A percentile compares a stretch with the other conserved stretches of the same genome.
These are phyloP conservation scores for Mycogone perniciosa DNA, from an alignment of 2,329 filamentous ascomycete genomes.

Conservation along the genomic window DNA sequence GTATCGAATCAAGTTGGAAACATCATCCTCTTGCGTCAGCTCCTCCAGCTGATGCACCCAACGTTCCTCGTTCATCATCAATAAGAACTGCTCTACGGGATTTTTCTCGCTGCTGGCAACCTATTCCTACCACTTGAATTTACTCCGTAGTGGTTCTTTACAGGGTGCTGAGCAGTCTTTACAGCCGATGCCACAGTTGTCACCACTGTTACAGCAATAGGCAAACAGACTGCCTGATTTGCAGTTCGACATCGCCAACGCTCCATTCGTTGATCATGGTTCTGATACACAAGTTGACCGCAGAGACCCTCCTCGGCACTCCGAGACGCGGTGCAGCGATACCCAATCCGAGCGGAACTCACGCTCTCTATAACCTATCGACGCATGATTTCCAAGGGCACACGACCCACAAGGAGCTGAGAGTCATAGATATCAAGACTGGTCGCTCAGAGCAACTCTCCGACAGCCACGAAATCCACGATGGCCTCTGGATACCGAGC, in stretches of 20 bases:
- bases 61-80: too few species aligned
- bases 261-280: constrained; percentile 12
- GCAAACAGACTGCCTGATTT: too few species aligned
- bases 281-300: constrained; percentile 23
- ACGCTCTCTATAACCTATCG: constrained; percentile 35
- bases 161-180: too few species aligned
- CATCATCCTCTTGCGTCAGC: not conserved
- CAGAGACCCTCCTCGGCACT: constrained; percentile 26
- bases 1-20: not conserved
- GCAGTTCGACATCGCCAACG: too few species aligned
- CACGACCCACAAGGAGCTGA: constrained; percentile 27
- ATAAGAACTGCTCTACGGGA: too few species aligned
- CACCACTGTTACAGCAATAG: too few species aligned
- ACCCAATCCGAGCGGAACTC: constrained; percentile 34
- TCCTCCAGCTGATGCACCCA: not conserved
- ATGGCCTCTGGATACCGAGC: constrained; percentile 31
- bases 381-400: constrained; percentile 28
- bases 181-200: too few species aligned
- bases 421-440: constrained; percentile 28
- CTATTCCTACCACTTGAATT: too few species aligned
- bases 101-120: too few species aligned
- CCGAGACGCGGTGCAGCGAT: constrained; percentile 30
- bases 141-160: too few species aligned
- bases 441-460: constrained; percentile 22
- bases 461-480: constrained; percentile 23